Base-by-base conservation (phyloP, 2,329 filamentous ascomycete genomes). In the Paraphoma chrysanthemicola region DNA sequence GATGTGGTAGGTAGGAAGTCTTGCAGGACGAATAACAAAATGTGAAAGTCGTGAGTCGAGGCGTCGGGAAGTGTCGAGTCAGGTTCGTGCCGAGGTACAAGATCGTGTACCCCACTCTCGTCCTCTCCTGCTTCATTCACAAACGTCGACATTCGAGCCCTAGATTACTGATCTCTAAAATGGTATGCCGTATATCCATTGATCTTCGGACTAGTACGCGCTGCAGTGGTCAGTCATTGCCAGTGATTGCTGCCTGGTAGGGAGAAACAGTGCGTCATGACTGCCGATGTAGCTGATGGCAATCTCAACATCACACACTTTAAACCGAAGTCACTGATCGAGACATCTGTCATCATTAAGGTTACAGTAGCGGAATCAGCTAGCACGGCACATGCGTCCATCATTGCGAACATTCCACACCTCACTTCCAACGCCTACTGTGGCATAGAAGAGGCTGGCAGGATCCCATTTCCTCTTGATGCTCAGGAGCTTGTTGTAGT, bases 381-480 rank as follows among this genome's bases (percentile, higher is more conserved):
- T 36, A 36, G 33, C 33, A n/a, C 39, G 39, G 16, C 39, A 42
- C 39, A 42, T 42, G 4, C 39, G 39, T n/a, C 39, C 39, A 42
- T 42, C 39, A n/a, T n/a, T 17, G 8, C 16, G 10, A 9, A 42
- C 16, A n/a, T 14, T 42, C 39, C 39, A 42, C 11, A n/a, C 39
- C 39, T 56, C 28, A 44, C 57, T 44, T 38, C 68, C 68, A 11
- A 71, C 64, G 12, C 54, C 59, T 17, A 54, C 51, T 51, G 30
- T 56, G 48, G 16, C 50, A 30, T 10, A 50, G 52, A 38, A 56
- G 30, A 43, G n/a, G 42, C 39, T 42, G 14, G 12, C 23, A 3
- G 39, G 39, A 47, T 53, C 69, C 41, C 61, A 72, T 44, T 57
- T 60, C 23, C 47, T 53, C 62, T 73, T 73, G 36, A 73, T 59